Percentiles rank a stretch among this genome's conserved stretches.
These are phyloP conservation scores for Stachybotrys echinatus DNA, from an alignment of 2,329 filamentous ascomycete species.

Conservation along the genomic window DNA sequence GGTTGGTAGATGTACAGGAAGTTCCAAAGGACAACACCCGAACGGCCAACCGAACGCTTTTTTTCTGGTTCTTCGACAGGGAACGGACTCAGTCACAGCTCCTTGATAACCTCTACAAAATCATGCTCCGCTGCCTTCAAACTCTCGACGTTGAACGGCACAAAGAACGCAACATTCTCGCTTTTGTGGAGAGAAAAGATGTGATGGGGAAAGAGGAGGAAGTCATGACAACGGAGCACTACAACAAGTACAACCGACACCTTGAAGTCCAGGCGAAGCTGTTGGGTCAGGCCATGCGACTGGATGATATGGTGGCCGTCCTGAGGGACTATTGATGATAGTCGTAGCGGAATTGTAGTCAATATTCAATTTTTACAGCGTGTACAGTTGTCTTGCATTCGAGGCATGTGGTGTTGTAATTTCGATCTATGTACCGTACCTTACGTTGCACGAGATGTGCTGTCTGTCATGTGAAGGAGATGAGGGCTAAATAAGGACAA, in stretches of 20 bases:
- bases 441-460: too few relatives aligned
- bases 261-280: conserved; percentile 67
- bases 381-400: neutral
- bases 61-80: conserved; percentile 86
- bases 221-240: conserved; percentile 69
- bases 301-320: conserved; percentile 81
- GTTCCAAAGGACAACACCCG: conserved; percentile 83
- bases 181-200: conserved; percentile 79
- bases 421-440: too few relatives aligned
- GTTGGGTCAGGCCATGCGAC: conserved; percentile 68
- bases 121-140: conserved; percentile 80
- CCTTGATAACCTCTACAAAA: conserved; percentile 80
- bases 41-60: conserved; percentile 77
- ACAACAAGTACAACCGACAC: conserved; percentile 54
- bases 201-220: conserved; percentile 80
- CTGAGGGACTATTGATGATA: conserved; percentile 65
- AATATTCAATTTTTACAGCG: neutral
- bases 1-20: conserved; percentile 88
- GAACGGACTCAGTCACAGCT: conserved; percentile 65
- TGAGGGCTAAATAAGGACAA: too few relatives aligned
- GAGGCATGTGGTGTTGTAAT: too few relatives aligned
- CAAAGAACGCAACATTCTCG: conserved; percentile 66
- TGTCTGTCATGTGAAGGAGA: too few relatives aligned
- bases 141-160: conserved; percentile 71
- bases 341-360: neutral